Conservation (phyloP, 345 rosid species). For the Sapria himalayana region DNA sequence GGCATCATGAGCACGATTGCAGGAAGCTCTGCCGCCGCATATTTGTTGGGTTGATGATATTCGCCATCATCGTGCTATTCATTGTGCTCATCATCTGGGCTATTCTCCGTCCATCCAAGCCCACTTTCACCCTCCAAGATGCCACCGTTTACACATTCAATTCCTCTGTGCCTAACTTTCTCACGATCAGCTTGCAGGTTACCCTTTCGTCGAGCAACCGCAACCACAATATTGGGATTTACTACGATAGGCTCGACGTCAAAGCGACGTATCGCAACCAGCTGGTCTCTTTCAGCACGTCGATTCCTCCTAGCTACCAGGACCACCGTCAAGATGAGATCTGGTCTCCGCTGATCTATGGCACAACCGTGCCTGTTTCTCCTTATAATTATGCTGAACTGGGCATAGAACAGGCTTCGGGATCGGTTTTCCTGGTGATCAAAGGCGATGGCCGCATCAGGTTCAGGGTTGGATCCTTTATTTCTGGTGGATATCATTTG, state of each 20-base stretch:
- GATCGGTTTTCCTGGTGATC: conserved; percentile 28
- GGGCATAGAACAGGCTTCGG: conserved; percentile 33
- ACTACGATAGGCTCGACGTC: conserved; percentile 26
- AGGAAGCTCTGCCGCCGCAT: conserved; percentile 7
- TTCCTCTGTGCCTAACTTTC: conserved; percentile 21
- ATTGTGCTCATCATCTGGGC: conserved; percentile 31
- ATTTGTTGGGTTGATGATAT: conserved; percentile 5
- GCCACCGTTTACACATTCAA: conserved; percentile 36
- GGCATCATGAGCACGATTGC: conserved; percentile 10
- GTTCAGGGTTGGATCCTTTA: conserved; percentile 71
- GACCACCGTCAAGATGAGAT: conserved; percentile 32
- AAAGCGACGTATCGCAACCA: conserved; percentile 54
- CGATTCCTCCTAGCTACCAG: conserved; percentile 39
- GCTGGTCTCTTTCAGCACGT: conserved; percentile 32
- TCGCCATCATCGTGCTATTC: conserved; percentile 10
- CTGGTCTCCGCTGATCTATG: conserved; percentile 56
- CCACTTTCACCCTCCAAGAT: conserved; percentile 47
- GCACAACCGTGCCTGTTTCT: conserved; percentile 26
- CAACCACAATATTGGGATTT: conserved; percentile 36
- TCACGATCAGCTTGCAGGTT: conserved; percentile 33
- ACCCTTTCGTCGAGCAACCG: conserved; percentile 49
- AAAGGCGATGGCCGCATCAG: conserved; percentile 32
- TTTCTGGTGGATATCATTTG: conserved; percentile 40
- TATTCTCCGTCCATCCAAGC: conserved; percentile 41
- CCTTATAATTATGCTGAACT: conserved; percentile 19